Conservation (phyloP, 208 protist species). For the Wallacemonas sp. region DNA sequence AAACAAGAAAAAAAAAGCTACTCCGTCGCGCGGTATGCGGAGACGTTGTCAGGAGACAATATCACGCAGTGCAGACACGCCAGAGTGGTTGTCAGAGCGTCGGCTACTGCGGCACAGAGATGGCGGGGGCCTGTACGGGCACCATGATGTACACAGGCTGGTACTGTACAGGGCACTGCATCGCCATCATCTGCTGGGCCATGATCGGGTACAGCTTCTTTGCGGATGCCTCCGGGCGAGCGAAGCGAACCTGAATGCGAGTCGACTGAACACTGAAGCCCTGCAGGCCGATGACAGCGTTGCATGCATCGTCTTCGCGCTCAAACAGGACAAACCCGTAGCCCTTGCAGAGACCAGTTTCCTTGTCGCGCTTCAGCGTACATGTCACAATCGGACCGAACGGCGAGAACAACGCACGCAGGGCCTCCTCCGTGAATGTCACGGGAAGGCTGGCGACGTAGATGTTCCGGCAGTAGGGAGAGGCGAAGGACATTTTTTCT, state of each 20-base stretch:
- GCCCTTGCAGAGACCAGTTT: conserved; percentile 65
- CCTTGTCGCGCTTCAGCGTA: conserved; percentile 64
- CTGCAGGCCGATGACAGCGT: conserved; percentile 65
- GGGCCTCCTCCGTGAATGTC: conserved; percentile 67
- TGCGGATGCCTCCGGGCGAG: conserved; percentile 65
- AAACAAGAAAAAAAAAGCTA: conserved; percentile 17
- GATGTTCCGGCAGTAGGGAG: conserved; percentile 73
- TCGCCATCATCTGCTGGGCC: conserved; percentile 47
- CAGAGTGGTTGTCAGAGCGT: conserved; percentile 1
- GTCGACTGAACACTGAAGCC: conserved; percentile 56
- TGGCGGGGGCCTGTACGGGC: conserved; percentile 25
- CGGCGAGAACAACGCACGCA: conserved; percentile 63
- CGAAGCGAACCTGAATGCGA: conserved; percentile 82
- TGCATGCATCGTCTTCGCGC: conserved; percentile 48
- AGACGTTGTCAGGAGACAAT: too few relatives aligned
- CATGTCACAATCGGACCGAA: conserved; percentile 70
- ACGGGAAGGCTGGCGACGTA: conserved; percentile 84
- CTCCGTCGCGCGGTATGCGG: neutral
- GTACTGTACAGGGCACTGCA: conserved; percentile 12
- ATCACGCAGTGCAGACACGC: too few relatives aligned
- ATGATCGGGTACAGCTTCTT: conserved; percentile 74
- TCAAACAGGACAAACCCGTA: conserved; percentile 88
- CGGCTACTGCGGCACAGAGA: conserved; percentile 21
- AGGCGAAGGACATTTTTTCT: conserved; percentile 41
- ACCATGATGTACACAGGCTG: conserved; percentile 50